Base-by-base conservation (phyloP, 1,284 basidiomycete genomes). In the Trichosporon faecale region DNA sequence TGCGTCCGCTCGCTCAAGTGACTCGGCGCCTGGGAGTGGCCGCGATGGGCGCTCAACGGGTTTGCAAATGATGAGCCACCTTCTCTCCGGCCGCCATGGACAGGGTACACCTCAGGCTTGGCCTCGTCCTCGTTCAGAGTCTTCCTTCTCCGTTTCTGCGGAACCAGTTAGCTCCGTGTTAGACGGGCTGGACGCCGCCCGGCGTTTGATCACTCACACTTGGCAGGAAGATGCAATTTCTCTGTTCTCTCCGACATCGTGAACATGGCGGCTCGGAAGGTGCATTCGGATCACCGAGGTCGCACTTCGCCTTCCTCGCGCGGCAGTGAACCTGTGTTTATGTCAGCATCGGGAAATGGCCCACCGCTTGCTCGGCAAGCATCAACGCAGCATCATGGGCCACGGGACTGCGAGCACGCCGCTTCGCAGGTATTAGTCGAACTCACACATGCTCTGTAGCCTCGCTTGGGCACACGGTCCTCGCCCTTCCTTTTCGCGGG, bases 251-350 rank as follows among this genome's bases (percentile, higher is more conserved):
- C 31, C 83, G 78, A 68, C 85, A 86, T 23, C 85, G 75, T 3
- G 80, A 76, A 68, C 85, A 85, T 5, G 85, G 85, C 4, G 84
- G 84, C 63, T 84, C 80, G 9, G 78, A 80, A 0, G 84, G 85
- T 2, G 79, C 76, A 67, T 85, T 84, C 46, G 84, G 82, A 68
- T 85, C 83, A 27, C 85, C 85, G 9, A 85, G 76, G 68, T 85
- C 85, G 71, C 85, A 85, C 72, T 81, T 79, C 11, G 84, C 83
- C 70, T 85, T 85, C 12, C 84, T 76, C 63, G 82, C 71, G 2
- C 83, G 76, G 69, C 83, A 84, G 68, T 83, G 81, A 2, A 82
- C 78, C 79, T 80, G 65, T 52, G 21, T 14, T 12, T 12, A n/a
- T 18, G 64, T 70, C 52, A 65, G 66, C 57, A 60, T 4, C 4